Evolutionary conservation across 352 stramenopile species (phyloP).

Genomic region (Phytophthora hibernalis): DNA sequence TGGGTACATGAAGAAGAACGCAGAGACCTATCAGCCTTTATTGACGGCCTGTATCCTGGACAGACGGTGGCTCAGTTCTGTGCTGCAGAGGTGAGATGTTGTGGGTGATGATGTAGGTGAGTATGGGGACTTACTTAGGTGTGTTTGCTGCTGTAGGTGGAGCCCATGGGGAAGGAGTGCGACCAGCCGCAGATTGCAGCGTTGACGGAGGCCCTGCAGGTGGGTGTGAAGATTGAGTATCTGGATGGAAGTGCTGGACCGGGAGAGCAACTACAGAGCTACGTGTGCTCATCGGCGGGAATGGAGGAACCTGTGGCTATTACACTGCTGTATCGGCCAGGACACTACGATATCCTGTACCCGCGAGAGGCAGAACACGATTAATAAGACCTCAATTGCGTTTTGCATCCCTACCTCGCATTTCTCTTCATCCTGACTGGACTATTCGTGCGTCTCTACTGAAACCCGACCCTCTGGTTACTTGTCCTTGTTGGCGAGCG

Average conservation of each 20-base stretch:
- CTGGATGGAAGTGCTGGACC: constrained; percentile 84
- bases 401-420: constrained; percentile 24
- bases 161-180: constrained; percentile 95
- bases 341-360: constrained; percentile 97
- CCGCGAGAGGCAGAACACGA: constrained; percentile 24
- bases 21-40: constrained; percentile 88
- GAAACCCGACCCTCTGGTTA: constrained; percentile 24
- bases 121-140: constrained; percentile 4
- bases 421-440: constrained; percentile 6
- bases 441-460: constrained; percentile 23
- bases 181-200: constrained; percentile 93
- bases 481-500: constrained; percentile 63
- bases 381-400: constrained; percentile 6
- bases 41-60: constrained; percentile 84
- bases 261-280: constrained; percentile 62
- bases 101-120: background rate
- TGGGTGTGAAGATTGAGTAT: constrained; percentile 94
- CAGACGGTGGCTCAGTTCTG: constrained; percentile 89
- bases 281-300: constrained; percentile 66
- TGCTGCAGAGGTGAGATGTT: constrained; percentile 55
- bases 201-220: constrained; percentile 91
- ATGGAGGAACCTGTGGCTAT: constrained; percentile 49
- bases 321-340: constrained; percentile 93
- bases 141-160: constrained; percentile 73
- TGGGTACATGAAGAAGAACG: constrained; percentile 89